Base-by-base conservation (phyloP, 352 stramenopile genomes). In the Phytophthora pinifolia region DNA sequence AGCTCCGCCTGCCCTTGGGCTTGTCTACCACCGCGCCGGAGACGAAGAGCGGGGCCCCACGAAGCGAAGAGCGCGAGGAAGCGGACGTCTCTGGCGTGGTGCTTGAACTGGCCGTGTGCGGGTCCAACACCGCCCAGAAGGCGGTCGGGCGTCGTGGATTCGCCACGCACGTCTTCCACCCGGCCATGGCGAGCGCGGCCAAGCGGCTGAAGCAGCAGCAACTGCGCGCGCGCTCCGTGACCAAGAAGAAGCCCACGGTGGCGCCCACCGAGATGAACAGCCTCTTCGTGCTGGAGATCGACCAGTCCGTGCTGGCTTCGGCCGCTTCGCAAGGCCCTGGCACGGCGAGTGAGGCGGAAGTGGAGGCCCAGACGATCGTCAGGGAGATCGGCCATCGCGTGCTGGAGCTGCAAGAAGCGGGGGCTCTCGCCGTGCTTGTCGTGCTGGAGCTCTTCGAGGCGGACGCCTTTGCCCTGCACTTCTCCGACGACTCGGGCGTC, bases 361-460 rank as follows among this genome's bases (percentile, higher is more conserved):
- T 74, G 20, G 64, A 76, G 20, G 64, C 67, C 4, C 60, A 74
- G 14, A 58, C 68, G 12, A 70, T 88, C 12, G 70, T 84, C 2
- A 39, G 62, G 0, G 67, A 70, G 20, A 79, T 91, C 42, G 70
- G 58, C 1, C 64, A 72, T 6, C 78, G 69, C 4, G 75, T 86
- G 17, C 46, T 91, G 2, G 74, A 73, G 13, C 72, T 81, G 0
- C 81, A 91, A 52, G 79, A 91, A 44, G 49, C 70, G 1, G 78
- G 81, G 1, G 81, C 68, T 7, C 37, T 91, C 0, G 68, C 62
- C 30, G 76, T 87, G 35, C 66, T 91, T 9, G 47, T 89, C 4
- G 73, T 87, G 12, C 61, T 91, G 5, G 76, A 89, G 39, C 45
- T 91, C 3, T 69, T 82, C n/a, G 66, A 78, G 20, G 68, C 72